Conservation (phyloP, 768 basidiomycete genomes). For the Suillus lakei region DNA sequence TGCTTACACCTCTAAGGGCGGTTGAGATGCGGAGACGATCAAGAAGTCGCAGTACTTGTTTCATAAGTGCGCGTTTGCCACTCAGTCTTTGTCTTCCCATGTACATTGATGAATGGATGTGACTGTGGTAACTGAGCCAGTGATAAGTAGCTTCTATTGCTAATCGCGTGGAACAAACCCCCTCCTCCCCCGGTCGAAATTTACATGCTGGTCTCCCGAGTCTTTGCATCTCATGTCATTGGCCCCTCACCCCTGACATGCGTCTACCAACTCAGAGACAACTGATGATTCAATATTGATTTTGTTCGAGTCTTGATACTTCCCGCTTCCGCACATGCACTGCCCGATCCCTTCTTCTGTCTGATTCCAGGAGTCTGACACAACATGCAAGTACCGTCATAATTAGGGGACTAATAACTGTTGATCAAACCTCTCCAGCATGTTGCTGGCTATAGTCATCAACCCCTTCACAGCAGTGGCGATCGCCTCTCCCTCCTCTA, state of each 20-base stretch:
- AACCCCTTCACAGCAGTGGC: background rate
- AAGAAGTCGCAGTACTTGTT: too few species aligned
- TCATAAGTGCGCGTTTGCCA: background rate
- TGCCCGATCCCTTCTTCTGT: background rate
- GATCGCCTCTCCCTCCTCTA: background rate
- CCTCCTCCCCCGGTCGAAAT: too few species aligned
- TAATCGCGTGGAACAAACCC: background rate
- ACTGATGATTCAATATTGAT: background rate
- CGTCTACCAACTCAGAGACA: background rate
- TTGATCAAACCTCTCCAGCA: background rate
- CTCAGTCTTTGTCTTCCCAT: too few species aligned
- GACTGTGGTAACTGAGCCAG: background rate
- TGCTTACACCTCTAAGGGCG: background rate
- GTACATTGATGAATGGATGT: background rate
- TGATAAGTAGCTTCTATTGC: background rate
- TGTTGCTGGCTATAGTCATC: background rate
- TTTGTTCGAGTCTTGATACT: background rate
- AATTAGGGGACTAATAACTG: background rate
- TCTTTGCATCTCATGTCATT: too few species aligned
- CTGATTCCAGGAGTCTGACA: too few species aligned
- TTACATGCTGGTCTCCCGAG: background rate
- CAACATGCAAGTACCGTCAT: background rate
- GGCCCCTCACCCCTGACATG: background rate
- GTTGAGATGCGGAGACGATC: background rate
- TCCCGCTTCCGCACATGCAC: background rate